These are phyloP conservation scores for Tulasnella sp. DNA, from an alignment of 768 basidiomycete species.

Conservation along the genomic window DNA sequence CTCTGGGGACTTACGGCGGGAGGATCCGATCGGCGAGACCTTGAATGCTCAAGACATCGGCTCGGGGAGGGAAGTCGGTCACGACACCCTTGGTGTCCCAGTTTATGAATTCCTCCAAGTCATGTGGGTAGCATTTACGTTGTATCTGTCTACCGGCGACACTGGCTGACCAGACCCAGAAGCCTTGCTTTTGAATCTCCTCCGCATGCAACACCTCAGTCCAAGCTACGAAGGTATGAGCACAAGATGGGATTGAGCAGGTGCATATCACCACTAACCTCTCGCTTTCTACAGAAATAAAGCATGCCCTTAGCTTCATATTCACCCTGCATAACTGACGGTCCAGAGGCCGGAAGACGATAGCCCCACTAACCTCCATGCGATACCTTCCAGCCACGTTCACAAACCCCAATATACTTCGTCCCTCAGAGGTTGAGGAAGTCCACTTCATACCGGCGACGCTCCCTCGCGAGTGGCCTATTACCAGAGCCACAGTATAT, in stretches of 20 bases:
- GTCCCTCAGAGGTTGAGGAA: slow-evolving; percentile 41
- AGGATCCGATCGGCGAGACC: slow-evolving; percentile 60
- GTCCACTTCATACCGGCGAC: slow-evolving; percentile 60
- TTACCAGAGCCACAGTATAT: slow-evolving; percentile 55
- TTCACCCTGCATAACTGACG: neutral
- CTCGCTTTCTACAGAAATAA: neutral
- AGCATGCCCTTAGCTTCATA: neutral
- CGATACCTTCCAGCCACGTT: slow-evolving; percentile 70
- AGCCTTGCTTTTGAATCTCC: slow-evolving; percentile 29
- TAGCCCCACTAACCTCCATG: slow-evolving; percentile 62
- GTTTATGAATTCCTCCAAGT: slow-evolving; percentile 47
- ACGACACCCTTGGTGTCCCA: slow-evolving; percentile 62
- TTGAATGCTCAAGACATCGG: slow-evolving; percentile 66
- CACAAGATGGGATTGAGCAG: too few relatives aligned
- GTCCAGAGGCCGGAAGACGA: too few relatives aligned
- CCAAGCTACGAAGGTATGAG: too few relatives aligned
- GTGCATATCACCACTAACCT: neutral
- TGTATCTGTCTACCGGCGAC: slow-evolving; percentile 53
- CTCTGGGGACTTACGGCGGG: slow-evolving; percentile 43
- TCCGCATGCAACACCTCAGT: neutral
- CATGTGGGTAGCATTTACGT: slow-evolving; percentile 44
- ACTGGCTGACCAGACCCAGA: slow-evolving; percentile 47
- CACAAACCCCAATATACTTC: slow-evolving; percentile 44
- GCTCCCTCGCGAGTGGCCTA: slow-evolving; percentile 72
- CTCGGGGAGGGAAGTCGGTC: slow-evolving; percentile 48